Percentiles rank a stretch among this genome's conserved stretches.
Conservation (phyloP, 2,329 filamentous ascomycete genomes). For the Scedosporium boydii region DNA sequence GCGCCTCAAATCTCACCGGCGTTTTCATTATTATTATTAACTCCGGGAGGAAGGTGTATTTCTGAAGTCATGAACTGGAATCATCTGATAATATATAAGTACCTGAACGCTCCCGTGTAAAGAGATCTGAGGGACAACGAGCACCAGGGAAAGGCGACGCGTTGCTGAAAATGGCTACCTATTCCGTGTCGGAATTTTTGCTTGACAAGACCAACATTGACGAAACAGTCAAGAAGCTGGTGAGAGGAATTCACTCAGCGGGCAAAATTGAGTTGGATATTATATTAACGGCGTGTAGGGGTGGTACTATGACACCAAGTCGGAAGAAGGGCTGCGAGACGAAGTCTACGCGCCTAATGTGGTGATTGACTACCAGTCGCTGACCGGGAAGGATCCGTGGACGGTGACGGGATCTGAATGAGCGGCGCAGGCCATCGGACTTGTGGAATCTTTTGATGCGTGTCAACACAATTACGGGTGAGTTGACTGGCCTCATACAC, state of each 20-base stretch:
- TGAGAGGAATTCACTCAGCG: background rate
- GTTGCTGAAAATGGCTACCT: constrained; percentile 28
- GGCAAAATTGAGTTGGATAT: background rate
- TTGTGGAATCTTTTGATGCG: background rate
- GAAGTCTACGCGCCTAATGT: background rate
- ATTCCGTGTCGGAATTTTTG: background rate
- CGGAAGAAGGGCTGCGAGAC: background rate
- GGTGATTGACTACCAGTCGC: background rate
- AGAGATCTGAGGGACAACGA: no score
- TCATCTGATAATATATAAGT: no score
- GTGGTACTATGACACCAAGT: background rate
- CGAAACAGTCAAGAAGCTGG: background rate
- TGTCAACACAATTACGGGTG: background rate
- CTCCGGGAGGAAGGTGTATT: no score
- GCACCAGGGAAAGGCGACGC: constrained; percentile 4
- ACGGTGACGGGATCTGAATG: background rate
- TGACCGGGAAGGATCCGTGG: background rate
- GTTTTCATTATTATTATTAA: no score
- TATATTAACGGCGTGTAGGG: background rate
- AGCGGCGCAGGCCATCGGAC: background rate
- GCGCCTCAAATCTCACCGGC: no score
- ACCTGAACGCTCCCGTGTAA: no score
- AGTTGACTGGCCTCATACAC: no score
- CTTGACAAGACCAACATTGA: background rate
- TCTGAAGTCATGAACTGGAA: no score